These are phyloP conservation scores for Prototheca cutis DNA, from an alignment of 163 green algal species.

Conservation along the genomic window DNA sequence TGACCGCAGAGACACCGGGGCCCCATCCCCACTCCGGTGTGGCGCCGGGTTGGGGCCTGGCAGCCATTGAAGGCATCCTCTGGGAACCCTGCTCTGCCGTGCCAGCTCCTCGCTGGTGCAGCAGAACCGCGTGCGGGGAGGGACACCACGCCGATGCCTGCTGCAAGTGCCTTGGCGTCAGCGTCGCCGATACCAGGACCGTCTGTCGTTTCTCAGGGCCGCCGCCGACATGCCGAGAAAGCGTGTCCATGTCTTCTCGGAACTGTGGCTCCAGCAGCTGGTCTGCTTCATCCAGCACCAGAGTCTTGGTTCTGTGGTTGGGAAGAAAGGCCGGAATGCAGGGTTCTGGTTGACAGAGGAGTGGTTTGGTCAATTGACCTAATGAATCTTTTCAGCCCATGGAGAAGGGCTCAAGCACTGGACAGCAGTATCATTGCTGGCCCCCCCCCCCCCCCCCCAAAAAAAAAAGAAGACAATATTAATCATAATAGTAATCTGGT, in stretches of 20 bases:
- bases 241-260: constrained; percentile 64
- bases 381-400: no score
- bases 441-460: neutral
- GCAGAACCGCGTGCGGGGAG: no score
- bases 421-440: neutral
- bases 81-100: no score
- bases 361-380: no score
- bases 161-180: constrained; percentile 48
- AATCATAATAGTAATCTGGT: no score
- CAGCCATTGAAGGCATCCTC: no score
- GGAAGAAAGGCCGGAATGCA: neutral
- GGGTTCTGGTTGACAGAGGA: neutral
- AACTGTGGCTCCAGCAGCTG: constrained; percentile 81
- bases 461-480: no score
- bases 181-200: constrained; percentile 83
- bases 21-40: no score
- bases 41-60: no score
- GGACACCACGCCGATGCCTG: constrained; percentile 48
- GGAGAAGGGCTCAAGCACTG: neutral
- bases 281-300: constrained; percentile 86
- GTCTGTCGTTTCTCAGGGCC: constrained; percentile 46
- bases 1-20: no score
- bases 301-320: constrained; percentile 16
- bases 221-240: constrained; percentile 34
- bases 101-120: no score